Conservation (phyloP, 305 asterid genomes). For the Withania somnifera region DNA sequence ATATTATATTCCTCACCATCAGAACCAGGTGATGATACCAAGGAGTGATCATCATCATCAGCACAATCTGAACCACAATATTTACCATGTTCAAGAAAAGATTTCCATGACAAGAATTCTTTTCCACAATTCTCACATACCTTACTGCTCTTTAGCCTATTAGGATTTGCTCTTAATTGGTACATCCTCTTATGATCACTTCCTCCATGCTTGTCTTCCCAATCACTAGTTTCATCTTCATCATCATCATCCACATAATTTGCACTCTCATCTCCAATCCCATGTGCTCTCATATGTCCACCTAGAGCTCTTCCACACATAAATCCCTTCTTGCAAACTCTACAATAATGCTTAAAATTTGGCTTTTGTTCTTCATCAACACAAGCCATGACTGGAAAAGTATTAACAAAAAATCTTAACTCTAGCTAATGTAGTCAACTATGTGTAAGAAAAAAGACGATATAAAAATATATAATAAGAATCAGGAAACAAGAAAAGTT, state of each 20-base stretch:
- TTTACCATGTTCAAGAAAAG: conserved; percentile 32
- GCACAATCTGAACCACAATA: conserved; percentile 57
- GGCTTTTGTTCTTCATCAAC: conserved; percentile 38
- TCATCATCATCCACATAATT: conserved; percentile 42
- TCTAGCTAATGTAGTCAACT: neutral
- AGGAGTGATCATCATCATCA: conserved; percentile 70
- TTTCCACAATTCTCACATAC: conserved; percentile 82
- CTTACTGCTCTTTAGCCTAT: conserved; percentile 53
- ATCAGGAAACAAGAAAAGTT: neutral
- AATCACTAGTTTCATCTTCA: conserved; percentile 2
- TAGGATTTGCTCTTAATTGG: conserved; percentile 73
- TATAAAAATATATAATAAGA: neutral
- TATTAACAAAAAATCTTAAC: too few species aligned
- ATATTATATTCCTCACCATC: conserved; percentile 39
- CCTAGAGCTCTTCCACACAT: conserved; percentile 94
- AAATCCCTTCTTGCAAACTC: conserved; percentile 90
- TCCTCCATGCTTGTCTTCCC: conserved; percentile 10
- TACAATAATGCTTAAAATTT: conserved; percentile 57
- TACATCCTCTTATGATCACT: conserved; percentile 51
- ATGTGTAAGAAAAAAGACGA: neutral
- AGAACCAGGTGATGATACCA: conserved; percentile 47
- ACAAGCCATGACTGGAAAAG: conserved; percentile 65
- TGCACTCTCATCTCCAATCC: conserved; percentile 54
- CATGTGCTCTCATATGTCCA: conserved; percentile 98
- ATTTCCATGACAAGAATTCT: conserved; percentile 74